These are phyloP conservation scores for Mycotypha africana DNA, from an alignment of 371 early-diverging fungal genomes.

Conservation along the genomic window DNA sequence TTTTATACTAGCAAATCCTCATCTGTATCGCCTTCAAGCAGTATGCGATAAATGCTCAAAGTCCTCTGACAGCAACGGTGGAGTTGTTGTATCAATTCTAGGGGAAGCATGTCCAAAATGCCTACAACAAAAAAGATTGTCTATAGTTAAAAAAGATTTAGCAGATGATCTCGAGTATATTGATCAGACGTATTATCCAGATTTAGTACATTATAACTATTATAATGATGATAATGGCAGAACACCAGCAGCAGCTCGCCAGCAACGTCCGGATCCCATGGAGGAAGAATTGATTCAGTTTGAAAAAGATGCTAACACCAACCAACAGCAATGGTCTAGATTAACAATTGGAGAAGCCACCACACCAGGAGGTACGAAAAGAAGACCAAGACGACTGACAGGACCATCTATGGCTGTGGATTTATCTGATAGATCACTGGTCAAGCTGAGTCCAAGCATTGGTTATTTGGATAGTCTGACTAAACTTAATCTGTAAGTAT, in stretches of 20 bases:
- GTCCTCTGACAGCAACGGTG: background rate
- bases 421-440: slow-evolving; percentile 12
- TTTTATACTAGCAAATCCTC: slow-evolving; percentile 19
- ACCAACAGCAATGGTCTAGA: slow-evolving; percentile 12
- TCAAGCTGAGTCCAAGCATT: slow-evolving; percentile 23
- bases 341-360: slow-evolving; percentile 16
- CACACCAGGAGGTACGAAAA: background rate
- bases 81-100: slow-evolving; percentile 3
- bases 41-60: slow-evolving; percentile 10
- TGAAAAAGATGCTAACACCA: slow-evolving; percentile 7
- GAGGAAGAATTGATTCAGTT: slow-evolving; percentile 14
- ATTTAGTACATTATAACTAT: slow-evolving; percentile 14
- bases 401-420: slow-evolving; percentile 19
- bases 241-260: too few relatives aligned
- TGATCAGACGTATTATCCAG: slow-evolving; percentile 26
- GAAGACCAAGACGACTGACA: slow-evolving; percentile 12
- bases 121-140: slow-evolving; percentile 17
- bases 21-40: slow-evolving; percentile 17
- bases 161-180: slow-evolving; percentile 25
- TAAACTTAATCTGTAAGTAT: slow-evolving; percentile 25
- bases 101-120: slow-evolving; percentile 14
- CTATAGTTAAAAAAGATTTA: slow-evolving; percentile 17
- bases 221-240: background rate
- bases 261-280: slow-evolving; percentile 7
- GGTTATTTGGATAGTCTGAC: slow-evolving; percentile 18